phyloP scores from a whole-genome alignment of 306 rosid genomes.

The Cucurbita argyrosperma region DNA sequence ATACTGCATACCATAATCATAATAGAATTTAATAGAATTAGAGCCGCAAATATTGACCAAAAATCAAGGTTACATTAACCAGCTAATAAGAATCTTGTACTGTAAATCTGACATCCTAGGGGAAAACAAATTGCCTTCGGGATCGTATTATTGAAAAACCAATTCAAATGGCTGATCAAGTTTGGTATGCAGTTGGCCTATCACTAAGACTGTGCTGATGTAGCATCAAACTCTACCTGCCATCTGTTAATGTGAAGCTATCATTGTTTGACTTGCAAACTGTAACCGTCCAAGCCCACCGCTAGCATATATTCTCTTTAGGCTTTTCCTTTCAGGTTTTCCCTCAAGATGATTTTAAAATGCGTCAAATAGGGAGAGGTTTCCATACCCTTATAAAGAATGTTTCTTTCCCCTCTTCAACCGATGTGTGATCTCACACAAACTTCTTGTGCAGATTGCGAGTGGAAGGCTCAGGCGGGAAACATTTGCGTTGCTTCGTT shows the following conservation, averaged over 20 bases:
- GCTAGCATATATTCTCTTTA: no score
- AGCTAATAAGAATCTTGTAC: not conserved
- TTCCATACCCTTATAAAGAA: no score
- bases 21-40: no score
- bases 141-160: not conserved
- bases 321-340: no score
- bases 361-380: no score
- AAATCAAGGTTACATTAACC: not conserved
- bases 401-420: no score
- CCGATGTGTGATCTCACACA: no score
- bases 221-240: constrained; percentile 22
- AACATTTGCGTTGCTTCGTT: constrained; percentile 42
- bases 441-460: constrained; percentile 47
- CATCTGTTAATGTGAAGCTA: constrained; percentile 63
- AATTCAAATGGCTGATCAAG: not conserved
- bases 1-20: not conserved
- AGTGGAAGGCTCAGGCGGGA: constrained; percentile 61
- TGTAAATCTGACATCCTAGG: not conserved
- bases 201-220: not conserved
- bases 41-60: not conserved
- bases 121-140: not conserved
- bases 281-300: no score
- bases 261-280: constrained; percentile 42
- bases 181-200: not conserved
- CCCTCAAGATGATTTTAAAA: no score